Base-by-base conservation (phyloP, 352 stramenopile species). In the Plasmopara halstedii region DNA sequence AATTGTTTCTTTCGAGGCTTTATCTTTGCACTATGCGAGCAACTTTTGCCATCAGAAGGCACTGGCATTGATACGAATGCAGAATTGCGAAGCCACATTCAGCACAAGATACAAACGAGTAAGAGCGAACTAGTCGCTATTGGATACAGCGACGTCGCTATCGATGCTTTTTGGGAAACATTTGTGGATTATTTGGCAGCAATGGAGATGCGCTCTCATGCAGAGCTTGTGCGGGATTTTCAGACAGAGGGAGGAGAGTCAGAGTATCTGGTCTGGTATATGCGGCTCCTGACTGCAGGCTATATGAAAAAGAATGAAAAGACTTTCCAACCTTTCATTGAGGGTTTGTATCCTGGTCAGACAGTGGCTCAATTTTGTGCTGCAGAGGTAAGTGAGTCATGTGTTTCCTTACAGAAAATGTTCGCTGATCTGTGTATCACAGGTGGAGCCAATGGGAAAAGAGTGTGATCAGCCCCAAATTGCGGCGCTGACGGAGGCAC, bases 401-500 rank as follows among this genome's bases (percentile, higher is more conserved):
- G 41, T 27, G 19, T 1, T 2, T 8, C 1, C n/a, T 19, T 11
- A 19, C 21, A 41, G 19, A n/a, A 21, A 29, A 22, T 18, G 25
- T 37, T 5, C 3, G 9, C 29, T 58, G 22, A 45, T n/a, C 15
- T 18, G 10, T 48, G 33, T 5, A 40, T 22, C 6, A n/a, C 22
- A 96, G 73, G 84, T 97, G 17, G 88, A 97, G 50, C 88, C 90
- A 0, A 95, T 96, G 83, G 87, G 88, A 20, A 92, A 91, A 35
- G 92, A 98, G 70, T 96, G 87, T 51, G 83, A 94, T 23, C 91
- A 97, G 62, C 78, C 95, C 11, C 84, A 95, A 67, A 95, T 97
- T 43, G 71, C 90, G 14, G 90, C 89, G 25, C 70, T 98, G 31
- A 95, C 90, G 0, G 86, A 97, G 54, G 83, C 77, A n/a, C 78